Base-by-base conservation (phyloP, 768 basidiomycete genomes). In the Goffeauzyma gilvescens region DNA sequence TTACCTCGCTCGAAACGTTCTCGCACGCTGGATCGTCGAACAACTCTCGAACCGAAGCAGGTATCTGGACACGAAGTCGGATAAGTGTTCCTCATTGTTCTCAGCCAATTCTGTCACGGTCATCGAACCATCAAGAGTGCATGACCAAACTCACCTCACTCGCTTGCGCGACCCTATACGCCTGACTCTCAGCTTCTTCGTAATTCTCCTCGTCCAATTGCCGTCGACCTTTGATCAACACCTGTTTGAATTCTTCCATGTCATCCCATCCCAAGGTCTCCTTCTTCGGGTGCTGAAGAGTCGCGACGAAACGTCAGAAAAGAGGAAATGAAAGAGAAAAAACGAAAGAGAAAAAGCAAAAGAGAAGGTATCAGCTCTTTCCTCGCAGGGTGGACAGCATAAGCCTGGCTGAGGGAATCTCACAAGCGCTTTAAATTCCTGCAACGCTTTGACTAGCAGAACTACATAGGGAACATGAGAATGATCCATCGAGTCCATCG, bases 121-220 rank as follows among this genome's bases (percentile, higher is more conserved):
- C 34, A 12, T 15, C 28, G 28, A 30, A 30, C 9, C 28, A 21
- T 17, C 30, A 20, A 2, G 13, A 17, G 25, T n/a, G n/a, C n/a
- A n/a, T n/a, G n/a, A n/a, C n/a, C 4, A 10, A 8, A 57, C 61
- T 24, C 28, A 71, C 72, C 33, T 65, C 67, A 22, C 42, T 17
- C 72, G 72, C 41, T 67, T 67, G 0, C 74, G 74, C 77, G 76
- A 87, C 73, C 21, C 81, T 75, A 61, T 82, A 89, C 0, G 81
- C 83, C 58, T 93, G 82, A 6, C 79, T 71, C 55, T 80, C 73
- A 2, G 89, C 90, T 63, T 96, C 90, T 47, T 93, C 90, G 58
- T 87, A 87, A 65, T 96, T 98, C 68, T 98, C 93, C 58, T 96
- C 86, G 57, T 98, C 93, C 0, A 65, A 52, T 54, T 84, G 85